Evolutionary conservation across 805 yeast species (phyloP), one percentile per base, ranked within the genome.

Genomic region (Yamadazyma tumulicola): DNA sequence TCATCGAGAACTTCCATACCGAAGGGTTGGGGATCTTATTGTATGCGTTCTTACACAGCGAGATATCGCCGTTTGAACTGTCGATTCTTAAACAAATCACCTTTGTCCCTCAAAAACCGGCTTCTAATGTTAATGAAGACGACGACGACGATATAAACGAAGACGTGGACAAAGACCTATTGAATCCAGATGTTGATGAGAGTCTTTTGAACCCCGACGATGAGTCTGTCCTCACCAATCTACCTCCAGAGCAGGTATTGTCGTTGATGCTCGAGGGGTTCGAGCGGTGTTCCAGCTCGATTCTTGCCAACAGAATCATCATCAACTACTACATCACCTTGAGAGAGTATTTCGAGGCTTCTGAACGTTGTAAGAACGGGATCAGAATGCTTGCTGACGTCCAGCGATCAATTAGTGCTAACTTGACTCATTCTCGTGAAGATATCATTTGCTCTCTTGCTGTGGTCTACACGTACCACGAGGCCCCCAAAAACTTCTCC

Each of bases 401-500:
- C 4, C 68, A 69, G 13, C 55, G 72, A 31, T 54, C 60, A 6
- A 60, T 75, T 3, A 79, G 81, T 0, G 60, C 72, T 6, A 51
- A 57, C 7, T 63, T 85, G 25, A 52, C 55, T 1, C 61, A 77
- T 42, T 68, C 88, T 1, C 75, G 69, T 44, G 69, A 69, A 33
- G 83, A 79, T 33, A 59, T 85, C 15, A 65, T 82, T 6, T 70
- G 87, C 23, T 67, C 75, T 16, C 65, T 85, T 35, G 97, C 93
- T 0, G 74, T 79, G 0, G 72, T 83, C 1, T 85, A 88, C 51
- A 85, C 95, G 0, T 82, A 85, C 51, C 74, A 80, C 50, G 96
- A 91, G 54, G 84, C 97, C 0, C 98, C 97, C 8, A 87, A 87
- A 56, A 85, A 91, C 57, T 86, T 77, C 50, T 67, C 75, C 2